Evolutionary conservation across 805 yeast genomes (phyloP).

Genomic region (Kluyveromyces wickerhamii): DNA sequence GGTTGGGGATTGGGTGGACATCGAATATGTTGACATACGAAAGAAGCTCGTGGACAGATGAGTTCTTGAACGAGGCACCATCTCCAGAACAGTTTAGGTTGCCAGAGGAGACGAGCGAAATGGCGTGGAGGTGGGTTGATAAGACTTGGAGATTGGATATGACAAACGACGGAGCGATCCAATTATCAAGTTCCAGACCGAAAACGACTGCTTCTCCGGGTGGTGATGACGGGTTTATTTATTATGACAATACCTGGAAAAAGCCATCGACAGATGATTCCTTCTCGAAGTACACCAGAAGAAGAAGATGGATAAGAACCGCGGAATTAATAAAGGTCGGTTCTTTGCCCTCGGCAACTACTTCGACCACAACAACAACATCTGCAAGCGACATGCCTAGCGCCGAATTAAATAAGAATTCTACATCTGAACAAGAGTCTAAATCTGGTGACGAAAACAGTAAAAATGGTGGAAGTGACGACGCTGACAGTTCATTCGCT

Average conservation of each 20-base stretch:
- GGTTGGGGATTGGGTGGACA: constrained; percentile 99
- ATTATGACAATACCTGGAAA: constrained; percentile 91
- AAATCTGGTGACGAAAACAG: constrained; percentile 2
- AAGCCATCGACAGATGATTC: constrained; percentile 82
- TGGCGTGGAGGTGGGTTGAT: constrained; percentile 94
- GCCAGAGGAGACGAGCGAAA: constrained; percentile 68
- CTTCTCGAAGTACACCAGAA: constrained; percentile 82
- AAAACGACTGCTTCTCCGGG: constrained; percentile 56
- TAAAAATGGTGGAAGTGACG: constrained; percentile 6
- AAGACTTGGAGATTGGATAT: constrained; percentile 84
- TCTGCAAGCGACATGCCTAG: background rate
- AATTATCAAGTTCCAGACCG: constrained; percentile 53
- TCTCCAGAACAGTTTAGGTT: constrained; percentile 70
- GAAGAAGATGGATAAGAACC: constrained; percentile 93
- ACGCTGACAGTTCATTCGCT: constrained; percentile 4
- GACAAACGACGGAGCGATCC: constrained; percentile 80
- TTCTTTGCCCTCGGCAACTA: background rate
- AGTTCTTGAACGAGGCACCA: constrained; percentile 77
- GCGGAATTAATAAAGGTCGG: constrained; percentile 60
- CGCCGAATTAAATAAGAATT: background rate
- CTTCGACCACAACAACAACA: no score
- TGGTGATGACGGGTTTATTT: constrained; percentile 78
- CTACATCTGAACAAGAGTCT: background rate
- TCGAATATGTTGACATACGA: constrained; percentile 84
- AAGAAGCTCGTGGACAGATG: constrained; percentile 96